Evolutionary conservation across 78 protist genomes (phyloP), one percentile per base, ranked within the genome.

Genomic region (Goniomonas avonlea): DNA sequence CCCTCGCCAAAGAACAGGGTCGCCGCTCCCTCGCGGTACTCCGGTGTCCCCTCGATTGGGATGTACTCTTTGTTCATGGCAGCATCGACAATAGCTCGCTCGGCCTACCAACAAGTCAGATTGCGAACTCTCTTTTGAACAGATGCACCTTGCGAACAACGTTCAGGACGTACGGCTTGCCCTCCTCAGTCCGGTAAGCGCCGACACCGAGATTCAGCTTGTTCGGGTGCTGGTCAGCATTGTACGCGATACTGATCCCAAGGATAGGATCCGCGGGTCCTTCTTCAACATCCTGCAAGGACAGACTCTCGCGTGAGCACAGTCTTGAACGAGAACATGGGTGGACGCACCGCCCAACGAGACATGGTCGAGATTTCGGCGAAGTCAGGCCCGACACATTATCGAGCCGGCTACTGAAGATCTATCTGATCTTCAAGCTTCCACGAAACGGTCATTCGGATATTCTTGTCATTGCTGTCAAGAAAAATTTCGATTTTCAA

Each of bases 171-270:
- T 29, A 85, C 47, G 96, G 95, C 79, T 91, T 85, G 23, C 94
- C 97, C 27, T 90, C 48, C n/a, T 82, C 96, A 75, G 35, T 80
- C 37, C 97, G 85, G 89, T 93, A 95, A 27, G 97, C 96, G 23
- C 99, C 99, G 41, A 94, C 79, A 2, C 84, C 81, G 31, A 92
- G 82, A 40, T 71, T 83, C 34, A 92, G 77, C 66, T 90, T 90
- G 69, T 9, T n/a, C 21, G 34, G 69, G 11, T 25, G n/a, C 18
- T 47, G 7, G 83, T 81, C 88, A n/a, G 50, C 83, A 41, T 68
- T 40, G 85, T 27, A 84, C 53, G 69, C 75, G 9, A 5, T 34
- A 27, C n/a, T 48, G 39, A 84, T 59, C 23, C 85, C 86, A 5
- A 88, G 80, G 48, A 88, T 88, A 21, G 88, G 79, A 23, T 88